Evolutionary conservation across 352 stramenopile genomes (phyloP).

Genomic region (Globisporangium iwayamae): DNA sequence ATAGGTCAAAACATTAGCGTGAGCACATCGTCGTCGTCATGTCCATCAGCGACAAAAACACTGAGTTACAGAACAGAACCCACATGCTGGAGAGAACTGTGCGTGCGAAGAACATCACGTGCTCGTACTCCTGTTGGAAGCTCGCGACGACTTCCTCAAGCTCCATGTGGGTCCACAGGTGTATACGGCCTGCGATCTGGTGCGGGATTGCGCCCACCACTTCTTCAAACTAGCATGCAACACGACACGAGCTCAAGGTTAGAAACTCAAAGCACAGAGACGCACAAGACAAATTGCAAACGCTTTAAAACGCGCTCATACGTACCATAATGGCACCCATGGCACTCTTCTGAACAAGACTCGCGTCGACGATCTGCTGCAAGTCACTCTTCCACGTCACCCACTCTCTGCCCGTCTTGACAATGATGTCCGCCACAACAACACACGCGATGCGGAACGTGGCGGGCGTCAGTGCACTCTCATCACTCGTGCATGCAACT

Average conservation of each 20-base stretch:
- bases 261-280: neutral
- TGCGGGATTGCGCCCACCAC: constrained; percentile 44
- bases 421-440: constrained; percentile 41
- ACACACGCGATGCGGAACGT: constrained; percentile 45
- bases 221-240: constrained; percentile 34
- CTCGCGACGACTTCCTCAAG: constrained; percentile 23
- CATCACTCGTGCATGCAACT: constrained; percentile 23
- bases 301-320: neutral
- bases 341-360: constrained; percentile 26
- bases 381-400: constrained; percentile 43
- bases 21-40: neutral
- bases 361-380: constrained; percentile 41
- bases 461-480: constrained; percentile 18
- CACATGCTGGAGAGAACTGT: constrained; percentile 45
- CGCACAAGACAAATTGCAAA: neutral
- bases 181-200: constrained; percentile 32
- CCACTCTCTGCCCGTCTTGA: constrained; percentile 43
- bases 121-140: constrained; percentile 36
- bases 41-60: neutral
- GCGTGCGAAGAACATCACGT: constrained; percentile 40
- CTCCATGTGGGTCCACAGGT: constrained; percentile 22
- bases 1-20: constrained; percentile 1
- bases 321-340: constrained; percentile 35
- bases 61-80: neutral
- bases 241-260: neutral